A percentile compares a stretch with the other conserved stretches of the same genome.
phyloP scores from a whole-genome alignment of 169 alveolate genomes.

The Amoebophrya sp. region DNA sequence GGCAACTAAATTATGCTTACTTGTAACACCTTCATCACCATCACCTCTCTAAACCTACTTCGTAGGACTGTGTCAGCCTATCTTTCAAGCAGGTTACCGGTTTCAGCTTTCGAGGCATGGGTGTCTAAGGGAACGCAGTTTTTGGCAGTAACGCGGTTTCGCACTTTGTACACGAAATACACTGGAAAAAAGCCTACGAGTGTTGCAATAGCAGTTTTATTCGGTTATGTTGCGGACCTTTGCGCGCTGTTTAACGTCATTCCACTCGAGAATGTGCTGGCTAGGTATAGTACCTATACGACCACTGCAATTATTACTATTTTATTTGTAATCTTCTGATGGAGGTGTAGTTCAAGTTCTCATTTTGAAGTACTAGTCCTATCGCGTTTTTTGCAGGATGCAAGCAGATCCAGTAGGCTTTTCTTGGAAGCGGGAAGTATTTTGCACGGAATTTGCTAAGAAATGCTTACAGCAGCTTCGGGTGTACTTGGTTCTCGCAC shows the following conservation, averaged over 20 bases:
- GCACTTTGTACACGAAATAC: not conserved
- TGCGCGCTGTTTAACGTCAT: too few relatives aligned
- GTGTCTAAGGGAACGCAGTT: not conserved
- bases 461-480: not conserved
- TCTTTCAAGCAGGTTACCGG: not conserved
- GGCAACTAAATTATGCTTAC: too few relatives aligned
- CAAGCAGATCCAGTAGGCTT: not conserved
- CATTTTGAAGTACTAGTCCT: too few relatives aligned
- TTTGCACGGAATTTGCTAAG: not conserved
- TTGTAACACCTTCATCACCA: too few relatives aligned
- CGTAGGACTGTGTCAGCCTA: too few relatives aligned
- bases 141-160: not conserved
- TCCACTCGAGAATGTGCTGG: too few relatives aligned
- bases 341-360: too few relatives aligned
- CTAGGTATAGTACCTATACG: too few relatives aligned
- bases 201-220: not conserved
- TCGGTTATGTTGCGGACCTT: not conserved
- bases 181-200: not conserved
- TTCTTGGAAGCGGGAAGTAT: not conserved
- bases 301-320: too few relatives aligned
- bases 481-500: not conserved
- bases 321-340: too few relatives aligned
- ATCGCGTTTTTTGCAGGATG: too few relatives aligned
- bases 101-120: not conserved
- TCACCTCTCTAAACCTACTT: too few relatives aligned